Evolutionary conservation across 306 rosid species (phyloP).

Genomic region (Carpinus viminea): DNA sequence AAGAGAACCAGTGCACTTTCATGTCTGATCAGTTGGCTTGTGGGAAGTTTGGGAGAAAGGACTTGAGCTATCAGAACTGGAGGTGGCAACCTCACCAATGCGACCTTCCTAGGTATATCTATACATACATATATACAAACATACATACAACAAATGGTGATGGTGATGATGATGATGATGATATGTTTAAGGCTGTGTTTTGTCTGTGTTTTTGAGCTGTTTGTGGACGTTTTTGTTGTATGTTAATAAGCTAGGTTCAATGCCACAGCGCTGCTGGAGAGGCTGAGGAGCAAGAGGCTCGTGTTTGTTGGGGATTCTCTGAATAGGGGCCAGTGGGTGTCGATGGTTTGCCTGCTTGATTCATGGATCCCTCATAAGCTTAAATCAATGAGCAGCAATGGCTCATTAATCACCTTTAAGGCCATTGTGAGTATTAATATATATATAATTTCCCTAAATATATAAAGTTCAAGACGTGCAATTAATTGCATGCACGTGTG

Average conservation of each 20-base stretch:
- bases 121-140: neutral
- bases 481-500: neutral
- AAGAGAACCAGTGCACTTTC: slow-evolving; percentile 57
- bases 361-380: slow-evolving; percentile 38
- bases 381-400: slow-evolving; percentile 69
- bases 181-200: neutral
- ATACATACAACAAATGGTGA: neutral
- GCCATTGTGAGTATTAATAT: slow-evolving; percentile 49
- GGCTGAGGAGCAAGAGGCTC: slow-evolving; percentile 79
- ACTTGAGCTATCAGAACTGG: slow-evolving; percentile 66
- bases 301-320: slow-evolving; percentile 88
- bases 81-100: slow-evolving; percentile 80
- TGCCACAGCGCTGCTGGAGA: slow-evolving; percentile 73
- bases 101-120: slow-evolving; percentile 59
- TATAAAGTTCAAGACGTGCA: neutral
- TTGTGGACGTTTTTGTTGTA: slow-evolving; percentile 55
- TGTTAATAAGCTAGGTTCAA: slow-evolving; percentile 71
- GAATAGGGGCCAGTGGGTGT: slow-evolving; percentile 93
- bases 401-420: slow-evolving; percentile 66
- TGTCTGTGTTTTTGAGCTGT: slow-evolving; percentile 51
- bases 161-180: neutral
- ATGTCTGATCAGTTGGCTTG: slow-evolving; percentile 94
- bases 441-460: neutral
- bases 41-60: slow-evolving; percentile 79
- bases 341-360: slow-evolving; percentile 81